These are phyloP conservation scores for Psilocybe mexicana DNA, from an alignment of 1,284 basidiomycete species.

Conservation along the genomic window DNA sequence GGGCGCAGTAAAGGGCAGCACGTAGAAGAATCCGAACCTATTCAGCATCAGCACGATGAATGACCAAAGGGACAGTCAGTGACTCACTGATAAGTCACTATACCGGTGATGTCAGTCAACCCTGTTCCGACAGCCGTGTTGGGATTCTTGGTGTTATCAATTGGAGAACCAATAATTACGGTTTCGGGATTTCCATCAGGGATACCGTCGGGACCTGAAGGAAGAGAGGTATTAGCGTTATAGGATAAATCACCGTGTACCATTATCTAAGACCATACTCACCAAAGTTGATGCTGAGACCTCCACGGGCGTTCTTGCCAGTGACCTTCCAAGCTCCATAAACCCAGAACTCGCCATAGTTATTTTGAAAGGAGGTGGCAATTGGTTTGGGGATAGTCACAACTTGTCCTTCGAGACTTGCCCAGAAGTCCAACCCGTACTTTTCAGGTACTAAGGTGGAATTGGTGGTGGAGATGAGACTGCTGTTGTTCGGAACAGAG, in stretches of 20 bases:
- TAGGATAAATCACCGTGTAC: conserved; percentile 1
- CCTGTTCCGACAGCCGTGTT: conserved; percentile 46
- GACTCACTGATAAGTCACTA: conserved; percentile 54
- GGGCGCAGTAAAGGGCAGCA: conserved; percentile 58
- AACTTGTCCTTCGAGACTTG: conserved; percentile 60
- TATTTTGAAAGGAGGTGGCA: conserved; percentile 52
- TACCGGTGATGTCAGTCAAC: conserved; percentile 55
- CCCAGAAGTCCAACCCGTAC: conserved; percentile 67
- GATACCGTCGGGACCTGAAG: conserved; percentile 42
- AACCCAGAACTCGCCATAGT: conserved; percentile 61
- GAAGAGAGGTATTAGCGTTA: neutral
- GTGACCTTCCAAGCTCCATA: conserved; percentile 58
- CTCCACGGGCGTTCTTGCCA: conserved; percentile 59
- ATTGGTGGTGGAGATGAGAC: conserved; percentile 46
- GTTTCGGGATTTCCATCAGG: conserved; percentile 61
- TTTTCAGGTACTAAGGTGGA: conserved; percentile 48
- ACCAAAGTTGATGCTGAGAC: conserved; percentile 55
- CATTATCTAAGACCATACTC: conserved; percentile 10
- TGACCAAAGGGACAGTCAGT: neutral
- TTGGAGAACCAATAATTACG: conserved; percentile 52
- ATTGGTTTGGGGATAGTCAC: conserved; percentile 55
- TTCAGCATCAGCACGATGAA: neutral
- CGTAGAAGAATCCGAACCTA: conserved; percentile 55
- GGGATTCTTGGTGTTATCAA: conserved; percentile 59
- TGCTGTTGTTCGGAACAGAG: conserved; percentile 56